Conservation (phyloP, 805 yeast genomes). For the Pichia cabralensis region DNA sequence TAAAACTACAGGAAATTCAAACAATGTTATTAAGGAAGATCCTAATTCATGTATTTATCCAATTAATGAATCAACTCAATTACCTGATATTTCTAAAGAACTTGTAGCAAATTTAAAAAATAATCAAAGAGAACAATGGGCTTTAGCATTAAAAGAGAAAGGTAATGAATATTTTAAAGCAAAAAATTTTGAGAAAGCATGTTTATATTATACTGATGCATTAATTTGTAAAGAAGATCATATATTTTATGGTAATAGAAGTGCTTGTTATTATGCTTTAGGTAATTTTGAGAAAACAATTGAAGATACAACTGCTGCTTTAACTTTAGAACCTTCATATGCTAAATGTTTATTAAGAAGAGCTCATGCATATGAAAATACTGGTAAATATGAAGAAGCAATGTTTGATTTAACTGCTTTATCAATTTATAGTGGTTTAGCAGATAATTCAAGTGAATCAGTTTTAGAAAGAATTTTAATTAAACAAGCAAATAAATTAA, state of each 20-base stretch:
- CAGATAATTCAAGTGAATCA: constrained; percentile 62
- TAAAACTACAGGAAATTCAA: constrained; percentile 14
- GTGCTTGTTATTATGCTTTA: constrained; percentile 87
- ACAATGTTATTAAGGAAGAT: constrained; percentile 9
- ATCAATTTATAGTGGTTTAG: constrained; percentile 73
- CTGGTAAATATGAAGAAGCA: constrained; percentile 73
- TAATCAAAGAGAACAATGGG: constrained; percentile 51
- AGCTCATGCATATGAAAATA: constrained; percentile 81
- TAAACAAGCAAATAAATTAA: constrained; percentile 65
- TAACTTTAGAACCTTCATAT: constrained; percentile 80
- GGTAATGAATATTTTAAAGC: constrained; percentile 74
- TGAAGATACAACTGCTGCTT: constrained; percentile 79
- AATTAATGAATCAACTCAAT: constrained; percentile 37
- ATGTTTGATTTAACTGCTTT: constrained; percentile 87
- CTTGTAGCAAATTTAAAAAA: constrained; percentile 34
- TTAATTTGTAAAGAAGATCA: constrained; percentile 71
- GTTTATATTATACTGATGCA: constrained; percentile 72
- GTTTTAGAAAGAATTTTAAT: constrained; percentile 81
- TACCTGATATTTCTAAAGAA: constrained; percentile 46
- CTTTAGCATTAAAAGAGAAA: constrained; percentile 73
- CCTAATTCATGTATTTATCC: constrained; percentile 32
- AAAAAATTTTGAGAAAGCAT: constrained; percentile 66
- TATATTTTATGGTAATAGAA: constrained; percentile 86
- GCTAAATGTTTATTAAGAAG: constrained; percentile 88
- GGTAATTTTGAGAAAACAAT: constrained; percentile 75